phyloP scores from a whole-genome alignment of 2,329 filamentous ascomycete species.

The Fonsecaea erecta region DNA sequence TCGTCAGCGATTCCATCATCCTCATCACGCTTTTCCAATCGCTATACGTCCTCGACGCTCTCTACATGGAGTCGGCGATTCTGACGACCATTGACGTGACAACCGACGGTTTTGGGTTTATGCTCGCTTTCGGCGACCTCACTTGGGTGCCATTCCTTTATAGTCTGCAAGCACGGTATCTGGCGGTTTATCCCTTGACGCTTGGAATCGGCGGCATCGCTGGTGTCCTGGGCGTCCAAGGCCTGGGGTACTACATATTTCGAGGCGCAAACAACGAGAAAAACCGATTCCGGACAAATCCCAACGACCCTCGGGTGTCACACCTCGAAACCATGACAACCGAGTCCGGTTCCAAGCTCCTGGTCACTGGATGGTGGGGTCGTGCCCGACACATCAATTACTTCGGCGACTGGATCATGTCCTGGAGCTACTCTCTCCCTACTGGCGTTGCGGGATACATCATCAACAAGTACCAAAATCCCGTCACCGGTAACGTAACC shows the following conservation, averaged over 20 bases:
- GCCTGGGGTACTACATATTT: constrained; percentile 85
- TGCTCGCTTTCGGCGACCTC: constrained; percentile 90
- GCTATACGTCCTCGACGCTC: constrained; percentile 81
- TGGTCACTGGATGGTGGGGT: constrained; percentile 93
- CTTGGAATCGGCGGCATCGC: constrained; percentile 71
- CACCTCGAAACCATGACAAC: constrained; percentile 89
- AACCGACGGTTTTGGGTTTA: constrained; percentile 91
- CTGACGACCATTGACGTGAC: constrained; percentile 94
- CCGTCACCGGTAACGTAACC: constrained; percentile 61
- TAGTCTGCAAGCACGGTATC: constrained; percentile 80
- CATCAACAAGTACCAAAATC: constrained; percentile 59
- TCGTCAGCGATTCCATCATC: constrained; percentile 82
- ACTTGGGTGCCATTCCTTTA: constrained; percentile 94
- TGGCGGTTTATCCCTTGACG: constrained; percentile 78
- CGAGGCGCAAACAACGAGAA: constrained; percentile 93
- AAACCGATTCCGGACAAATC: constrained; percentile 89
- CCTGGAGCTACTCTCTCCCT: constrained; percentile 86
- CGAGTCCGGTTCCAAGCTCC: constrained; percentile 75
- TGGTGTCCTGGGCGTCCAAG: constrained; percentile 69
- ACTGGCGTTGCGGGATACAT: constrained; percentile 83
- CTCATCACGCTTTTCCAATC: constrained; percentile 77
- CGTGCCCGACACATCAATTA: constrained; percentile 93
- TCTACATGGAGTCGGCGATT: constrained; percentile 86
- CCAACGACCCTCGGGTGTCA: constrained; percentile 74
- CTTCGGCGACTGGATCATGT: constrained; percentile 91